Base-by-base conservation (phyloP, 768 basidiomycete genomes). In the Rhodotorula paludigena region DNA sequence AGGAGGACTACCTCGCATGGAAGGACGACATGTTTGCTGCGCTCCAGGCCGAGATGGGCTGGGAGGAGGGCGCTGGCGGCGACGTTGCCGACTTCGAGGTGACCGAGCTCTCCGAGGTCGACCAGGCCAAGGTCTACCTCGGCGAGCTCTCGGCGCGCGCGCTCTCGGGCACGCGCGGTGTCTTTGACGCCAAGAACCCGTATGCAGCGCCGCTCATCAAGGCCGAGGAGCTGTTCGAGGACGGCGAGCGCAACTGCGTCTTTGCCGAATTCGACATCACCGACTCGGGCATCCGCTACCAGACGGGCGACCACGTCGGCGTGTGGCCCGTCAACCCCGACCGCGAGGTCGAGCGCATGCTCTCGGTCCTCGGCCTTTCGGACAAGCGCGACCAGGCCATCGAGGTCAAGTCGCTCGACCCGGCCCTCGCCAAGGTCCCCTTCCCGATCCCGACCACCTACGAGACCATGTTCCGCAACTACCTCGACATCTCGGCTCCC, bases 1-100 rank as follows among this genome's bases (percentile, higher is more conserved):
- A 99, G 78, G 94, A 99, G 81, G 94, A 99, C 79, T 99, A 98
- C 78, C 85, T 99, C 20, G 92, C 90, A 75, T 99, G 94, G 94
- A 99, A 98, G 79, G 94, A 99, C 76, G 84, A 83, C 73, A 93
- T 98, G 92, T 98, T 92, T 89, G 87, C 88, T 25, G 85, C 86
- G 9, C 90, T 98, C 68, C 83, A 92, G n/a, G 78, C 82, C 62
- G 84, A 84, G 30, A 84, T 97, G 84, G 83, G 84, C 59, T 91
- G 96, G 57, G 93, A 97, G 78, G 96, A 97, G 78, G 94, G 96
- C 44, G 92, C 92, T 73, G 91, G 91, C 58, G 92, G 90, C 57
- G 94, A 99, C 77, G 85, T 88, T 35, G 85, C 94, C 47, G 94
- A 99, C 82, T 99, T 99, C 74, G 83, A 84, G 32, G 92, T 99